A percentile compares a stretch with the other conserved stretches of the same genome.
phyloP scores from a whole-genome alignment of 768 basidiomycete species.

The Vishniacozyma victoriae region DNA sequence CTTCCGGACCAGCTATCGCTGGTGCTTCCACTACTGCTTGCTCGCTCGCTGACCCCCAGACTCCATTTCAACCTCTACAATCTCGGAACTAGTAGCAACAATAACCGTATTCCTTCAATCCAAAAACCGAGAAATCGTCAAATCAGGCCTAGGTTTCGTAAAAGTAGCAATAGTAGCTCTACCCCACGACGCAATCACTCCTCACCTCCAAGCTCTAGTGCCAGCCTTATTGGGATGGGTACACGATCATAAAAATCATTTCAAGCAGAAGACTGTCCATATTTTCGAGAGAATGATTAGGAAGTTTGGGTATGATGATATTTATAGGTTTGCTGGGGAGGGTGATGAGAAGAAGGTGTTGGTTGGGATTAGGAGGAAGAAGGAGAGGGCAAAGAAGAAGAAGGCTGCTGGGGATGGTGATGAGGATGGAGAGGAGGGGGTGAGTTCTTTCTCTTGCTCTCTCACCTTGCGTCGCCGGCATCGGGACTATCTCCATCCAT shows the following conservation, averaged over 20 bases:
- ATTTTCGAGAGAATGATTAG: constrained; percentile 94
- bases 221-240: constrained; percentile 84
- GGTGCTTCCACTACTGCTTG: too few relatives aligned
- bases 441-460: constrained; percentile 6
- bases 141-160: constrained; percentile 88
- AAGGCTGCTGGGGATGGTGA: constrained; percentile 61
- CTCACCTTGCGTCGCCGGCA: not conserved
- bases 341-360: constrained; percentile 84
- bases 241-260: constrained; percentile 97
- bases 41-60: constrained; percentile 55
- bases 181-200: constrained; percentile 63
- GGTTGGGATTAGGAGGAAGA: constrained; percentile 88
- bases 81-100: constrained; percentile 76
- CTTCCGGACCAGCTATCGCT: too few relatives aligned
- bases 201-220: constrained; percentile 70
- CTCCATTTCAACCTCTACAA: constrained; percentile 63
- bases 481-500: too few relatives aligned
- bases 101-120: constrained; percentile 79
- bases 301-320: constrained; percentile 79
- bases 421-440: constrained; percentile 49
- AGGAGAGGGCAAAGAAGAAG: constrained; percentile 86
- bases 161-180: constrained; percentile 88
- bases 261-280: constrained; percentile 93
- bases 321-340: constrained; percentile 61
- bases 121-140: constrained; percentile 94